Conservation (phyloP, 2,329 filamentous ascomycete genomes). For the Metarhizium brunneum region DNA sequence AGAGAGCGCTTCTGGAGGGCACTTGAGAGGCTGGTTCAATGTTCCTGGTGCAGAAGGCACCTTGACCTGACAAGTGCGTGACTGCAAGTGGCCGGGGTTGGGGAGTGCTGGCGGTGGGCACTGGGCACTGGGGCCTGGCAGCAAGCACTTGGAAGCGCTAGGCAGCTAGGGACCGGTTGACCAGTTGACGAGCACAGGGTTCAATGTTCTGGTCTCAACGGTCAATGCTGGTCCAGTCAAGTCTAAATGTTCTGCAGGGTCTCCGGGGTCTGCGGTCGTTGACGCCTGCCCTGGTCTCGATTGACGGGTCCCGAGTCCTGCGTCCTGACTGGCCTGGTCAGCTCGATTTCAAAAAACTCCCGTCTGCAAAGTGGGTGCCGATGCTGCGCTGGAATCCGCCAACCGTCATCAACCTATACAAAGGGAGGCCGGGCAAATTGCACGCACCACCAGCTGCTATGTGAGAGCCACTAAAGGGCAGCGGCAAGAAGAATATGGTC, state of each 20-base stretch:
- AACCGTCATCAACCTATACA: not conserved
- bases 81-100: not conserved
- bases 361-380: not conserved
- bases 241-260: too few species aligned
- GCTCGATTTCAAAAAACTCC: not conserved
- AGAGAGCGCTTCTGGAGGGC: not conserved
- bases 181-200: too few species aligned
- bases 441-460: not conserved
- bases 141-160: too few species aligned
- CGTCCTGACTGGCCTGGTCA: not conserved
- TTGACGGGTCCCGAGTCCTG: too few species aligned
- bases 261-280: too few species aligned
- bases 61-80: not conserved
- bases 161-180: too few species aligned
- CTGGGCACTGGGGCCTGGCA: too few species aligned
- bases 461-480: not conserved
- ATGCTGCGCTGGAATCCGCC: slow-evolving; percentile 1
- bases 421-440: slow-evolving; percentile 2
- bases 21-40: slow-evolving; percentile 2
- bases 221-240: too few species aligned
- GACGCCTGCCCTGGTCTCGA: too few species aligned
- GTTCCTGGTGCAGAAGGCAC: slow-evolving; percentile 3
- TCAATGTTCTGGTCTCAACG: too few species aligned
- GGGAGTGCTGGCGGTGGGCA: not conserved
- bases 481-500: not conserved